Base-by-base conservation (phyloP, 2,329 filamentous ascomycete species). In the Aspergillus niger region DNA sequence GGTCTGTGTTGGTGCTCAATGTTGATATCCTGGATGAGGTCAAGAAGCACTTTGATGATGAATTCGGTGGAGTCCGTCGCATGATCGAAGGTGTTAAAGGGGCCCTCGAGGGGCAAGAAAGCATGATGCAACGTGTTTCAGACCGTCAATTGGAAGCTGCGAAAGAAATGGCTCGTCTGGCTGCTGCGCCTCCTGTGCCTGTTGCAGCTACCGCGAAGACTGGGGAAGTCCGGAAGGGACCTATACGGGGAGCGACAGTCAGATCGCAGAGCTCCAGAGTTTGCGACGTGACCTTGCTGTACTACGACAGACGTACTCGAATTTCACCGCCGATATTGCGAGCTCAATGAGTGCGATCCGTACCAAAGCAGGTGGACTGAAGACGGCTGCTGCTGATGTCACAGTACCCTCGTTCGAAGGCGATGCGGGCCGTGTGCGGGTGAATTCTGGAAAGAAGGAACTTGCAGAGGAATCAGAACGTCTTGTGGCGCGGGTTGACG, bases 1-100 rank as follows among this genome's bases (percentile, higher is more conserved):
- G 94, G 30, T 92, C 92, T 1, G 95, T 99, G 0, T 82, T 99
- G n/a, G 96, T 95, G 0, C 81, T 99, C 44, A 99, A 99, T 68
- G 85, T 98, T 1, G 95, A 99, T 72, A 86, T 89, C 15, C 83
- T 99, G 4, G 95, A 99, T 73, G 95, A 99, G 76, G 93, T 99
- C 39, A 98, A 98, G 79, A 88, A 89, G 52, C 95, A 98, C 72
- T 92, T 99, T 65, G 95, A 99, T 65, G 94, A 99, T 65, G 92
- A 93, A 44, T 83, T 99, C 54, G 89, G 89, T 8, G 87, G 89
- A 6, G 81, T 99, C 53, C 91, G 89, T 66, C 86, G 87, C 59
- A 85, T 97, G 30, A 88, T 99, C n/a, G 90, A 96, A 68, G 89
- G 91, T 59, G 87, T 99, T 60, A 91, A 90, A 75, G 89, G 90